Evolutionary conservation across 2,329 filamentous ascomycete species (phyloP), one percentile per base, ranked within the genome.

Genomic region (Colletotrichum navitas): DNA sequence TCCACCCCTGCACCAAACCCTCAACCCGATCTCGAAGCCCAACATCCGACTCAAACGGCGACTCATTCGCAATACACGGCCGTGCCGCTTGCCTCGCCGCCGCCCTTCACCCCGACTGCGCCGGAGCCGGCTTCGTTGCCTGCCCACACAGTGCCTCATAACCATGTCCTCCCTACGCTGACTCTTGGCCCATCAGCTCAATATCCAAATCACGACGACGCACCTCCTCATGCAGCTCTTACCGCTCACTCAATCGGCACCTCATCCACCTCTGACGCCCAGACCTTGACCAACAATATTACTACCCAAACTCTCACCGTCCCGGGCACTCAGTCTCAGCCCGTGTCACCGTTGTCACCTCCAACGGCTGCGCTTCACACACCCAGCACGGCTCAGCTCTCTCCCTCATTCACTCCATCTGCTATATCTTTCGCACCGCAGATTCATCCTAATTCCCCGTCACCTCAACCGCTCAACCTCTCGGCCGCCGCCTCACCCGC

Each of bases 391-490:
- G 45, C 60, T 39, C 47, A 51, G 45, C 32, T 21, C 18, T 68
- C 69, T 39, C 59, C 65, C 45, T 68, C 66, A 12, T 72, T 72
- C 26, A 63, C 56, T 16, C 69, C 69, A 2, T 72, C 69, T 34
- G 69, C 69, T 39, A 72, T 72, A 24, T 72, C 69, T 8, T 72
- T 72, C 56, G 69, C 69, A n/a, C 69, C 69, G 54, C 69, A 72
- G 51, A 32, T 72, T 26, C 69, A 72, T 47, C 69, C 69, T 5
- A 68, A 72, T 32, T 72, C 69, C 14, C 69, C 69, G 2, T 55
- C 61, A 6, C 65, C 69, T n/a, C 69, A 72, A 7, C 54, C 69
- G 29, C 69, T 72, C 43, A 72, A 72, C 60, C 45, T 72, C 26
- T 72, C 65, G 0, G 65, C 65, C 10, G 69, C 65, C 21, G 45